Conservation (phyloP, 208 protist species). For the Leishmania lainsoni region DNA sequence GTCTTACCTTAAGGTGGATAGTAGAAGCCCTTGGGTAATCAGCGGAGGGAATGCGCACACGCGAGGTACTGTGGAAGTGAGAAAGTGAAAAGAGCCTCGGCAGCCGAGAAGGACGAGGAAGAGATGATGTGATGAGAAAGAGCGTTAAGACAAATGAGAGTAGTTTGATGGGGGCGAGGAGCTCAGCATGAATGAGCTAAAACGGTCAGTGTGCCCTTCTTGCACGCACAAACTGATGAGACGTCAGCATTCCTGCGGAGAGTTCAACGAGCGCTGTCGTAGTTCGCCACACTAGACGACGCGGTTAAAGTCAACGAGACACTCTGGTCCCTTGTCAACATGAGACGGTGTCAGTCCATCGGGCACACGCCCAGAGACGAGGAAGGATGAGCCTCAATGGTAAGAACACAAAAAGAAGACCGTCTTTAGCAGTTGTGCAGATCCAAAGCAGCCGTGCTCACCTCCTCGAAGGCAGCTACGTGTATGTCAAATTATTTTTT, state of each 20-base stretch:
- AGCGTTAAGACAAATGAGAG: background rate
- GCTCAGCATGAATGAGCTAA: background rate
- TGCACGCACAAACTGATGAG: background rate
- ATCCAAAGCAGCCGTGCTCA: background rate
- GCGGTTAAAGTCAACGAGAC: background rate
- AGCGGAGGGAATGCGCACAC: background rate
- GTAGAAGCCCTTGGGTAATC: background rate
- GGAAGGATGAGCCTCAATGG: too few relatives aligned
- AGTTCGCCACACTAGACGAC: background rate
- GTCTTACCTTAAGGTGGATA: background rate
- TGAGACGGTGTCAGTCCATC: background rate
- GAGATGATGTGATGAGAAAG: background rate
- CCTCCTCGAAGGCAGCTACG: background rate
- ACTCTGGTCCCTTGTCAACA: background rate
- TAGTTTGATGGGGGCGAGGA: too few relatives aligned
- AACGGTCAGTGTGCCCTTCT: background rate
- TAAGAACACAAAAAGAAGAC: background rate
- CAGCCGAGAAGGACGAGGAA: background rate
- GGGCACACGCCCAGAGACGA: background rate
- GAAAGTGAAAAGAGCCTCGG: background rate
- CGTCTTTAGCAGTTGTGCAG: background rate
- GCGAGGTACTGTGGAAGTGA: background rate
- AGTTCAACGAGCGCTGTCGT: background rate
- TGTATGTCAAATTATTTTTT: background rate
- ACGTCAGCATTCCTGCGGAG: too few relatives aligned